Evolutionary conservation across 805 yeast genomes (phyloP).

Genomic region (Saccharomyces eubayanus): DNA sequence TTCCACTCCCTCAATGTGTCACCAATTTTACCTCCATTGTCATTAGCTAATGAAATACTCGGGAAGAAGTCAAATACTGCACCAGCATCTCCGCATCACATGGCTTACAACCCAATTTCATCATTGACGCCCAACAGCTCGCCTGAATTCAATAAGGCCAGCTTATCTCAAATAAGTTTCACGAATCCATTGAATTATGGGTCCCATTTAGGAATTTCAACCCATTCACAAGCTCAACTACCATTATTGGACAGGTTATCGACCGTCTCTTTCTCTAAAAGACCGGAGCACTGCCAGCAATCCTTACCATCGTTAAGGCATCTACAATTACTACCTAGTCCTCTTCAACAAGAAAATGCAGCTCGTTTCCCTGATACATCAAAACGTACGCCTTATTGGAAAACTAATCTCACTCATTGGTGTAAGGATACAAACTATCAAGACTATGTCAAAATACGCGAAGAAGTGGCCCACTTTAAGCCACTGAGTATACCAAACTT

Average conservation of each 20-base stretch:
- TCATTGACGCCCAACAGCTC: conserved; percentile 20
- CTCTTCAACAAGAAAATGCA: conserved; percentile 25
- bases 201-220: neutral
- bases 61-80: conserved; percentile 25
- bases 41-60: neutral
- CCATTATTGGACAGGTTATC: neutral
- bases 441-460: conserved; percentile 22
- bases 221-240: conserved; percentile 1
- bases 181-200: neutral
- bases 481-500: neutral
- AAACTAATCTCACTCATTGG: conserved; percentile 26
- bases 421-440: conserved; percentile 28
- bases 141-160: conserved; percentile 13
- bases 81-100: conserved; percentile 25
- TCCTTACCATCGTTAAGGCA: conserved; percentile 28
- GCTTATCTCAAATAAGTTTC: neutral
- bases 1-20: neutral
- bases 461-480: conserved; percentile 10
- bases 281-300: neutral
- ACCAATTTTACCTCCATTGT: neutral
- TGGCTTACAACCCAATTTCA: conserved; percentile 1
- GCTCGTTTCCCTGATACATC: conserved; percentile 31
- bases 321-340: conserved; percentile 26
- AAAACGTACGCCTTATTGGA: conserved; percentile 27
- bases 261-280: neutral